These are phyloP conservation scores for Clausena lansium DNA, from an alignment of 345 rosid species.

Conservation along the genomic window DNA sequence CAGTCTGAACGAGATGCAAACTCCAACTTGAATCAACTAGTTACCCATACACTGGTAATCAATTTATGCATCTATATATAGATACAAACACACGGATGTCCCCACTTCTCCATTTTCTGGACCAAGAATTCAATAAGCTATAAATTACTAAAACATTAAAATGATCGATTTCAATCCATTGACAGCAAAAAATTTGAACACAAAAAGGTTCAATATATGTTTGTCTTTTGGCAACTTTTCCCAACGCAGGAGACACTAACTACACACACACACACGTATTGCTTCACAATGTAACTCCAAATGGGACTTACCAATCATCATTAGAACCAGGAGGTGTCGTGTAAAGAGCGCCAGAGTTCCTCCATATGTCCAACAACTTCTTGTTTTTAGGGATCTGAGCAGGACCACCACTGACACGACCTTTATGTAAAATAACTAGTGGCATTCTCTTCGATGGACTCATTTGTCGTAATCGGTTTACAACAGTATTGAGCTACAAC, in stretches of 20 bases:
- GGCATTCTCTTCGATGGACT: conserved; percentile 79
- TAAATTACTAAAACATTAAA: not conserved
- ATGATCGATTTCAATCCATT: not conserved
- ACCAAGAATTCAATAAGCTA: not conserved
- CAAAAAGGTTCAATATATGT: not conserved
- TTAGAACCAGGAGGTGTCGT: conserved; percentile 89
- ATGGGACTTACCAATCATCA: conserved; percentile 78
- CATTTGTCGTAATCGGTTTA: conserved; percentile 44
- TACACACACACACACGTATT: too few relatives aligned
- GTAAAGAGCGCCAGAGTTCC: conserved; percentile 71
- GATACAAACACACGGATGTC: not conserved
- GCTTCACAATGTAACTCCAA: too few relatives aligned
- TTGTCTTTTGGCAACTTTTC: not conserved
- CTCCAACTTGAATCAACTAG: too few relatives aligned
- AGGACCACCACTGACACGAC: conserved; percentile 71
- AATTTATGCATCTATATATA: too few relatives aligned
- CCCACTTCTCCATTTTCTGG: not conserved
- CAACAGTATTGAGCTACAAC: conserved; percentile 65
- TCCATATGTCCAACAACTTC: conserved; percentile 69
- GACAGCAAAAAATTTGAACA: not conserved
- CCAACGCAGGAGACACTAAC: too few relatives aligned
- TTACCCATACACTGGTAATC: too few relatives aligned
- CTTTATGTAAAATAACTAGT: conserved; percentile 71
- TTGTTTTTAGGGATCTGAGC: conserved; percentile 59
- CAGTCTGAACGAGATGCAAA: too few relatives aligned